These are phyloP conservation scores for Pulveroboletus sp. DNA, from an alignment of 768 basidiomycete species.

Conservation along the genomic window DNA sequence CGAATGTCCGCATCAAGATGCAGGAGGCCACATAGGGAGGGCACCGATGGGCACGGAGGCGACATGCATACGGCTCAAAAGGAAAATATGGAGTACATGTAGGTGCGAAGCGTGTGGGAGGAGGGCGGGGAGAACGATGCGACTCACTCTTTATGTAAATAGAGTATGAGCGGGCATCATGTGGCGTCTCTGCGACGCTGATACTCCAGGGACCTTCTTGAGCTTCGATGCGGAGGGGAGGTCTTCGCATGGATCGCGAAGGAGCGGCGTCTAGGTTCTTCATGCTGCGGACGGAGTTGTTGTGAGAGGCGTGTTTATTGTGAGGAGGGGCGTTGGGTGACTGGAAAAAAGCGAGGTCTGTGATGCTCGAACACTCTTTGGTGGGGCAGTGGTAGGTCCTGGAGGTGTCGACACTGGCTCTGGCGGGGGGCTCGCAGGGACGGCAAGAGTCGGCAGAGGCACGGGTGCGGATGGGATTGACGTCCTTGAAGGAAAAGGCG, in stretches of 20 bases:
- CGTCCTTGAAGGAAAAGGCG: slow-evolving; percentile 36
- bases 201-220: slow-evolving; percentile 86
- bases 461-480: slow-evolving; percentile 28
- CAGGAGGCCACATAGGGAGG: slow-evolving; percentile 15
- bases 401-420: slow-evolving; percentile 44
- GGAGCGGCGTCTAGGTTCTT: slow-evolving; percentile 41
- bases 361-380: slow-evolving; percentile 36
- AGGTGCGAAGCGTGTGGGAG: slow-evolving; percentile 14
- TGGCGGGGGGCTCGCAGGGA: slow-evolving; percentile 31
- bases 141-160: slow-evolving; percentile 87
- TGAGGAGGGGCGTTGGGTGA: slow-evolving; percentile 30
- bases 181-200: slow-evolving; percentile 81
- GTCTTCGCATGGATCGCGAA: slow-evolving; percentile 41
- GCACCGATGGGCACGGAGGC: slow-evolving; percentile 27
- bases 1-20: slow-evolving; percentile 10
- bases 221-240: slow-evolving; percentile 59
- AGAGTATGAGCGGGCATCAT: slow-evolving; percentile 64
- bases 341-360: slow-evolving; percentile 42
- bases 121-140: slow-evolving; percentile 22
- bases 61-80: slow-evolving; percentile 20
- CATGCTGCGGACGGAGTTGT: slow-evolving; percentile 37
- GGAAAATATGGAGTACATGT: slow-evolving; percentile 17
- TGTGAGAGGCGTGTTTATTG: slow-evolving; percentile 31
- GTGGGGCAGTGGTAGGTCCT: slow-evolving; percentile 36
- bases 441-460: slow-evolving; percentile 27